These are phyloP conservation scores for Jaltomata sinuosa DNA, from an alignment of 257 asterid species.

Conservation along the genomic window DNA sequence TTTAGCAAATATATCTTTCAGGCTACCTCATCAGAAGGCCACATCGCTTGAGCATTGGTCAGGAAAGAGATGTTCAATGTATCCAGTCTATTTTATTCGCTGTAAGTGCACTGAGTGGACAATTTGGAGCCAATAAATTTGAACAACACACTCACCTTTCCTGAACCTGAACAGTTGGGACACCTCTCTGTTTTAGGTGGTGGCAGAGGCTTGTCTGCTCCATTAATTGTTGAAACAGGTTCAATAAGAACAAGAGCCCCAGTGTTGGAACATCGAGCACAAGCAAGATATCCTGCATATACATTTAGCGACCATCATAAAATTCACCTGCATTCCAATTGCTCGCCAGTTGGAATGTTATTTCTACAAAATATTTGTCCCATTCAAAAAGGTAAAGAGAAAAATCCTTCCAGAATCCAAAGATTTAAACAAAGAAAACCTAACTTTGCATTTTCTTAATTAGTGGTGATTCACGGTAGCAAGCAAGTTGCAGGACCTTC, in stretches of 20 bases:
- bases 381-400: background rate
- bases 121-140: background rate
- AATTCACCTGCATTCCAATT: conserved; percentile 7
- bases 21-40: background rate
- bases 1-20: background rate
- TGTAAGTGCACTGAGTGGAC: background rate
- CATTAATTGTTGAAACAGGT: conserved; percentile 50
- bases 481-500: background rate
- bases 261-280: conserved; percentile 86
- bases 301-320: conserved; percentile 2
- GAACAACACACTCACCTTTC: conserved; percentile 54
- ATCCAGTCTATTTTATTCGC: background rate
- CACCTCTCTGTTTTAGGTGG: conserved; percentile 82
- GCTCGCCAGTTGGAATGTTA: background rate
- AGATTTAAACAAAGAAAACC: background rate
- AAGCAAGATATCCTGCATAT: conserved; percentile 80
- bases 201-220: conserved; percentile 44
- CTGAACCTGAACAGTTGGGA: conserved; percentile 83
- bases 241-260: conserved; percentile 74
- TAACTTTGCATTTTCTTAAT: background rate
- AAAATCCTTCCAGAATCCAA: background rate
- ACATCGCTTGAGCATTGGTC: background rate
- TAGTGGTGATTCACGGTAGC: background rate
- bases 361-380: background rate
- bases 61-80: background rate